Conservation (phyloP, 2,329 filamentous ascomycete genomes). For the Epichloe gansuensis region DNA sequence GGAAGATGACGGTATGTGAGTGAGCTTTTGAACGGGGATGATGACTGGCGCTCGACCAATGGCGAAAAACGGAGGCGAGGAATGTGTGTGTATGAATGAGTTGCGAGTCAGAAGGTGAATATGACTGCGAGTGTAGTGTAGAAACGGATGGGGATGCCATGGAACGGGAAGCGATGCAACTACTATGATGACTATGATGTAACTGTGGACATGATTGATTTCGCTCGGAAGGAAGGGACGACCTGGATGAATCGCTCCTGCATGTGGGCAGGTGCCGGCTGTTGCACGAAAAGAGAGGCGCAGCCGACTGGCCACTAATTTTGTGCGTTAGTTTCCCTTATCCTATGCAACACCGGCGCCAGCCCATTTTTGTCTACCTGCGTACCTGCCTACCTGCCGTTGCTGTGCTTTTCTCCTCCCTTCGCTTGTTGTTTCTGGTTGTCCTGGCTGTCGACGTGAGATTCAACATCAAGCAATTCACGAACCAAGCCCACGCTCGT, state of each 20-base stretch:
- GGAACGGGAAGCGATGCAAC: too few relatives aligned
- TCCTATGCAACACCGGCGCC: too few relatives aligned
- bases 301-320: too few relatives aligned
- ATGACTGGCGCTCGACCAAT: neutral
- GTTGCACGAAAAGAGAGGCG: too few relatives aligned
- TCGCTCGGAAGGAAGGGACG: neutral
- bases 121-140: neutral
- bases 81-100: neutral
- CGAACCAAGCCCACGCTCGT: neutral
- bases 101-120: neutral
- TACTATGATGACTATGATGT: too few relatives aligned
- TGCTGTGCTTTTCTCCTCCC: neutral
- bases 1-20: conserved; percentile 32
- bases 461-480: neutral
- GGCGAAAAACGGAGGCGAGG: neutral
- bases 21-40: conserved; percentile 11
- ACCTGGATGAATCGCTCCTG: neutral
- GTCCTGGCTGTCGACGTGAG: too few relatives aligned
- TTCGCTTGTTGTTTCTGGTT: neutral
- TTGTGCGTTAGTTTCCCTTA: too few relatives aligned
- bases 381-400: too few relatives aligned
- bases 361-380: neutral
- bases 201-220: too few relatives aligned
- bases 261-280: neutral
- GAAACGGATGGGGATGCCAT: neutral